phyloP scores from a whole-genome alignment of 2,329 filamentous ascomycete species.

The Ophiocordyceps sinensis region DNA sequence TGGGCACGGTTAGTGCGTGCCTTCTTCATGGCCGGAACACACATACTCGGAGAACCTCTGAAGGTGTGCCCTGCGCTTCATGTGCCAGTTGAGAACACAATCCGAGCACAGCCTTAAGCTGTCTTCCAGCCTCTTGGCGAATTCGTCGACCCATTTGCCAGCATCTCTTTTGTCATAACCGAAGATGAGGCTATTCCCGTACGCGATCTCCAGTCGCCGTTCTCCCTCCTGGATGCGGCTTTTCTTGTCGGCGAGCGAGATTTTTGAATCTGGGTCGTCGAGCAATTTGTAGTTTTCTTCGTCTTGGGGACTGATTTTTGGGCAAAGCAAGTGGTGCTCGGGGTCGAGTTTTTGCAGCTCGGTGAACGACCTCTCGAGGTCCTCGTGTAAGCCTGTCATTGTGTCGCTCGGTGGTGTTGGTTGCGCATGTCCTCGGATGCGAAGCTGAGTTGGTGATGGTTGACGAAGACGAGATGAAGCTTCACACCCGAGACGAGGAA shows the following conservation, averaged over 20 bases:
- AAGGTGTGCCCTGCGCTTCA: conserved; percentile 47
- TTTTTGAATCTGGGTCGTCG: conserved; percentile 35
- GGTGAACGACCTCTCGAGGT: conserved; percentile 27
- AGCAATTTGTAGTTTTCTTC: conserved; percentile 38
- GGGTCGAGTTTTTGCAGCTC: conserved; percentile 27
- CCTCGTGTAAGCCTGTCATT: conserved; percentile 25
- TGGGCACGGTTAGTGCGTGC: conserved; percentile 11
- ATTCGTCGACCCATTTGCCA: conserved; percentile 43
- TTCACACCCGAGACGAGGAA: not conserved
- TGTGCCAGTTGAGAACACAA: conserved; percentile 64
- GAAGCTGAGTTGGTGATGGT: not conserved
- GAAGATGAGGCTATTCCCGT: conserved; percentile 54
- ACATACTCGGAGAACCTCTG: conserved; percentile 46
- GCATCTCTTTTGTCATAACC: conserved; percentile 49
- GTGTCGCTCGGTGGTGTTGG: conserved; percentile 5
- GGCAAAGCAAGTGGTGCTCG: conserved; percentile 54
- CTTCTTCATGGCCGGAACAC: not conserved
- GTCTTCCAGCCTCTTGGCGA: conserved; percentile 40
- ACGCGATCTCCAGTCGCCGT: conserved; percentile 44
- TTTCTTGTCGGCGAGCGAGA: conserved; percentile 35
- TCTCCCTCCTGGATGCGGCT: conserved; percentile 39
- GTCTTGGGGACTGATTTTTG: conserved; percentile 48
- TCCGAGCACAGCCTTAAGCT: conserved; percentile 51
- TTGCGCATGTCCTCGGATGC: not conserved
- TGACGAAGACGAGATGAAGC: not conserved